These are phyloP conservation scores for Tubosaeta sp. DNA, from an alignment of 768 basidiomycete genomes.

Conservation along the genomic window DNA sequence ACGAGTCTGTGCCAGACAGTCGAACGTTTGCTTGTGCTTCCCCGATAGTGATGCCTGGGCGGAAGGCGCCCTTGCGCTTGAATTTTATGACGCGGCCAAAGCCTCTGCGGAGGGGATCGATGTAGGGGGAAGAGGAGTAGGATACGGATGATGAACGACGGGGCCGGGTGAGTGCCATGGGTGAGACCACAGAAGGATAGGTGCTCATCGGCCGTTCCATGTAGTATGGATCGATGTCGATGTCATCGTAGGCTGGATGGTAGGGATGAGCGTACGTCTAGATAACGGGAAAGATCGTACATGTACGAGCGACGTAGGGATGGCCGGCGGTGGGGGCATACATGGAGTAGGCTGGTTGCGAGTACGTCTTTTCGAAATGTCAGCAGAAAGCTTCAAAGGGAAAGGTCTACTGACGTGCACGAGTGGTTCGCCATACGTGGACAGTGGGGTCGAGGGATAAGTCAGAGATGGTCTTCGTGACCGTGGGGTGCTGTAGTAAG, in stretches of 20 bases:
- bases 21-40: constrained; percentile 65
- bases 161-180: constrained; percentile 20
- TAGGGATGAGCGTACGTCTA: constrained; percentile 1
- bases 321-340: constrained; percentile 39
- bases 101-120: constrained; percentile 45
- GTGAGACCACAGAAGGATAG: constrained; percentile 22
- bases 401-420: constrained; percentile 35
- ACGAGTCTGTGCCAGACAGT: constrained; percentile 59
- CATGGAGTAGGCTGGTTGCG: constrained; percentile 43
- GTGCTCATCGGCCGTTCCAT: constrained; percentile 16
- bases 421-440: constrained; percentile 39
- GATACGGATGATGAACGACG: constrained; percentile 40
- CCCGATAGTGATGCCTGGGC: constrained; percentile 59
- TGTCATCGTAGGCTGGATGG: constrained; percentile 51
- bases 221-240: constrained; percentile 51
- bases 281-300: constrained; percentile 27
- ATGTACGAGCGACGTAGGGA: constrained; percentile 38
- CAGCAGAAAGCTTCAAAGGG: constrained; percentile 1
- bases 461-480: constrained; percentile 32
- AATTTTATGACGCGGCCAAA: constrained; percentile 60
- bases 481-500: constrained; percentile 31
- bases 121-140: constrained; percentile 33
- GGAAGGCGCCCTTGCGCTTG: constrained; percentile 66
- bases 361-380: constrained; percentile 31
- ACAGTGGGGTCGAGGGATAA: constrained; percentile 31